Base-by-base conservation (phyloP, 148 eudicot genomes). In the Camellia sinensis region DNA sequence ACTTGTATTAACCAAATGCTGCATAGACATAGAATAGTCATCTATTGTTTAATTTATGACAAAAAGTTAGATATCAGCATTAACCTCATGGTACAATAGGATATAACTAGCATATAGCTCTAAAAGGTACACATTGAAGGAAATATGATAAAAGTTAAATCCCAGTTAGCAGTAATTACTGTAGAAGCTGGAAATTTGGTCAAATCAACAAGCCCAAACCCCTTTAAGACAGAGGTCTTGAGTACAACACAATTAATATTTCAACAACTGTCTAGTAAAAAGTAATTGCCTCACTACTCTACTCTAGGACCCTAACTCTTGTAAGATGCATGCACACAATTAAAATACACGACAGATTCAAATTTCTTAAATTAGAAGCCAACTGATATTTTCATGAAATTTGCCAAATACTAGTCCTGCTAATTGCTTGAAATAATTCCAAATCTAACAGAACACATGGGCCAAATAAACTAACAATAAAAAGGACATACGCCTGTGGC, bases 401-500 rank as follows among this genome's bases (percentile, higher is more conserved):
- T 4, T 0, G 19, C 50, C 2, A n/a, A 48, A 19, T 45, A n/a
- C 19, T 48, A 45, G 5, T 45, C 46, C 45, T 48, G 80, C 17
- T 14, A 52, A 77, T 67, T 67, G 46, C 11, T 67, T 41, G 37
- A 40, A 67, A 14, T 62, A 29, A 19, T 61, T 48, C 64, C 63
- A 70, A 62, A 67, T 19, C 65, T 46, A 46, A 57, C 37, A 73
- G 48, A 46, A 29, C n/a, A 62, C 53, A 53, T 29, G 43, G 5
- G 71, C 7, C 37, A 74, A 64, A 53, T 75, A 65, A 50, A 29
- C 21, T 10, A 22, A 3, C n/a, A 53, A 18, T 12, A 63, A 19
- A 21, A 22, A 64, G 6, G 29, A 18, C 3, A 18, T 70, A 61
- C 50, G 93, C 98, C 93, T 95, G 97, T 67, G 92, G 90, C n/a